phyloP scores from a whole-genome alignment of 768 basidiomycete species.

The Lactarius akahatsu region DNA sequence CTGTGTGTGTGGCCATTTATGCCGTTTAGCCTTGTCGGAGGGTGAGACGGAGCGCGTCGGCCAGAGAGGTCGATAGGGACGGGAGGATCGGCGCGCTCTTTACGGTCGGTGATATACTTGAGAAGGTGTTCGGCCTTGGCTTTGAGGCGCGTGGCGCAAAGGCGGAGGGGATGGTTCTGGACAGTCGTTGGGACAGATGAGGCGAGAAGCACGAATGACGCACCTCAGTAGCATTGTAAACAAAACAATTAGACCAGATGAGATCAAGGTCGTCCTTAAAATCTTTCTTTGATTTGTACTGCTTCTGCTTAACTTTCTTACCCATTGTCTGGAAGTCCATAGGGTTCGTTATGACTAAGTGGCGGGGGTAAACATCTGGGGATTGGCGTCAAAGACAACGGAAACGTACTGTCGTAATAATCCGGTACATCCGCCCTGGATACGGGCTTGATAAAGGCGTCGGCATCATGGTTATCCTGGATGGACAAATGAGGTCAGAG shows the following conservation, averaged over 20 bases:
- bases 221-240: slow-evolving; percentile 90
- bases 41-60: slow-evolving; percentile 37
- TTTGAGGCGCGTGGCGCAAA: slow-evolving; percentile 76
- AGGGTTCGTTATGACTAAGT: slow-evolving; percentile 82
- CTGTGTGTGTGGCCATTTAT: slow-evolving; percentile 46
- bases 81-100: slow-evolving; percentile 70
- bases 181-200: slow-evolving; percentile 14
- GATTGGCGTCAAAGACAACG: slow-evolving; percentile 6
- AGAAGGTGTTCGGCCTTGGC: slow-evolving; percentile 84
- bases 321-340: slow-evolving; percentile 96
- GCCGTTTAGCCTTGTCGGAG: slow-evolving; percentile 35
- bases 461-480: slow-evolving; percentile 85
- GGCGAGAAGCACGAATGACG: slow-evolving; percentile 34
- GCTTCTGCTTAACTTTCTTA: slow-evolving; percentile 88
- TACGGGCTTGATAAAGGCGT: slow-evolving; percentile 92
- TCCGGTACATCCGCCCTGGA: slow-evolving; percentile 87
- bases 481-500: slow-evolving; percentile 28
- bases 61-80: slow-evolving; percentile 50
- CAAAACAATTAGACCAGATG: slow-evolving; percentile 95
- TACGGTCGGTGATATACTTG: slow-evolving; percentile 84
- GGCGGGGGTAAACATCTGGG: slow-evolving; percentile 3
- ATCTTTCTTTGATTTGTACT: slow-evolving; percentile 91
- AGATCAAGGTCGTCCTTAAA: slow-evolving; percentile 94
- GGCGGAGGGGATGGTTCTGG: slow-evolving; percentile 86
- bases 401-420: slow-evolving; percentile 80